Base-by-base conservation (phyloP, 176 grass and related monocot species). In the Musa beccarii region DNA sequence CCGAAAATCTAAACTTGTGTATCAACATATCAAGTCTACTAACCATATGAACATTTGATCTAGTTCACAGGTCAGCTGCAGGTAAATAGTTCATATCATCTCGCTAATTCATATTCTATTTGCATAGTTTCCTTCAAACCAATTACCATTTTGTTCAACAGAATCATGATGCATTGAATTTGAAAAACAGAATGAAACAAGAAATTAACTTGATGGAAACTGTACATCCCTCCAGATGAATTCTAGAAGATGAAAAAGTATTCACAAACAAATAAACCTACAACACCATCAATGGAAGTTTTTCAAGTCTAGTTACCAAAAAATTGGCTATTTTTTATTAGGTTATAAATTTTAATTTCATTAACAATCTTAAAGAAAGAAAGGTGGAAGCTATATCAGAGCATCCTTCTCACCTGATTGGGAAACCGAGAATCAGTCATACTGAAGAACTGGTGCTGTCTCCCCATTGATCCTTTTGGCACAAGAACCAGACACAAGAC, bases 401-500 rank as follows among this genome's bases (percentile, higher is more conserved):
- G 17, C 43, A n/a, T 52, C 12, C 14, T 51, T 70, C 68, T 70
- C 49, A 70, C 68, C 68, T 6, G n/a, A 70, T 21, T 5, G 34
- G 34, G 34, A 43, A 43, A 43, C 3, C 34, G 34, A 43, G 34
- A 70, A 70, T 52, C 17, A 50, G 34, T 9, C 43, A 51, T 52
- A 70, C 8, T 51, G 20, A 70, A 70, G 16, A 70, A 51, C 68
- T 70, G 68, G 7, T 13, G 16, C 2, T 70, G 68, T 51, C 68
- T 70, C 43, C 68, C 68, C 49, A 11, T 10, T 51, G 68, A 51
- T 17, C 34, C 0, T 20, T 51, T 4, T 11, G 68, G 68, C 34
- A 70, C 68, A 11, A 51, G 9, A 70, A 51, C 68, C 43, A 70
- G 68, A 70, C 52, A 70, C 17, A 70, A 70, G 10, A 70, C 9